These are phyloP conservation scores for Moringa oleifera DNA, from an alignment of 345 rosid species.

Conservation along the genomic window DNA sequence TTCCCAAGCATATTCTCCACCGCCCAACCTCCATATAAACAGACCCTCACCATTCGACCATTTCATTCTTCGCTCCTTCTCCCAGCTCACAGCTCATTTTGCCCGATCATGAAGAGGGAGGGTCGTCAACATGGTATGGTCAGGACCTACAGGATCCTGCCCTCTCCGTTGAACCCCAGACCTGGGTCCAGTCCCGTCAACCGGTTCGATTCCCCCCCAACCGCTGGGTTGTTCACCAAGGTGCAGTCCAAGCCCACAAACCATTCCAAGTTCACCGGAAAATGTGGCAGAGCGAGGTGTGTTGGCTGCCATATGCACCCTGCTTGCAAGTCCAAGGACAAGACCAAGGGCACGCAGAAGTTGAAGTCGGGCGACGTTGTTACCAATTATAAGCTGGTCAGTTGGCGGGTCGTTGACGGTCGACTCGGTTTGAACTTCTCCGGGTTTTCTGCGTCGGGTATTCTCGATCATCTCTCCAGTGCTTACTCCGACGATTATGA, in stretches of 20 bases:
- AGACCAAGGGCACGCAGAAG: slow-evolving; percentile 55
- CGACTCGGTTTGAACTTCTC: slow-evolving; percentile 22
- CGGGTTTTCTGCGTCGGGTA: slow-evolving; percentile 46
- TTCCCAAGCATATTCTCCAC: neutral
- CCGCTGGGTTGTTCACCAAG: slow-evolving; percentile 38
- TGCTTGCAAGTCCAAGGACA: slow-evolving; percentile 41
- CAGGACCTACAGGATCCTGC: slow-evolving; percentile 42
- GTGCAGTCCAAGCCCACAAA: slow-evolving; percentile 42
- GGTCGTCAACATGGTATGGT: slow-evolving; percentile 69
- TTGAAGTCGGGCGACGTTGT: slow-evolving; percentile 34
- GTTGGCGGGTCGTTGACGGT: slow-evolving; percentile 39
- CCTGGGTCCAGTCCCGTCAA: slow-evolving; percentile 27
- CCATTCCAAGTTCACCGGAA: slow-evolving; percentile 72
- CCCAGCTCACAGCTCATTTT: neutral
- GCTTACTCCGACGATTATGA: slow-evolving; percentile 15
- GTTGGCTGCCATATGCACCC: slow-evolving; percentile 40
- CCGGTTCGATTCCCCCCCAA: slow-evolving; percentile 32
- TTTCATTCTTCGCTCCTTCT: no score
- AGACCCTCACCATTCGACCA: neutral
- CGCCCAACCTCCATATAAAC: neutral
- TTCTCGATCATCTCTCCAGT: slow-evolving; percentile 37
- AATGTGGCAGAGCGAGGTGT: slow-evolving; percentile 42
- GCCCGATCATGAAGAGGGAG: slow-evolving; percentile 50
- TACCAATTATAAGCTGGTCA: slow-evolving; percentile 28
- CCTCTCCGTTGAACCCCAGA: slow-evolving; percentile 37